phyloP scores from a whole-genome alignment of 106 monocot genomes.

The Dendrobium officinale region DNA sequence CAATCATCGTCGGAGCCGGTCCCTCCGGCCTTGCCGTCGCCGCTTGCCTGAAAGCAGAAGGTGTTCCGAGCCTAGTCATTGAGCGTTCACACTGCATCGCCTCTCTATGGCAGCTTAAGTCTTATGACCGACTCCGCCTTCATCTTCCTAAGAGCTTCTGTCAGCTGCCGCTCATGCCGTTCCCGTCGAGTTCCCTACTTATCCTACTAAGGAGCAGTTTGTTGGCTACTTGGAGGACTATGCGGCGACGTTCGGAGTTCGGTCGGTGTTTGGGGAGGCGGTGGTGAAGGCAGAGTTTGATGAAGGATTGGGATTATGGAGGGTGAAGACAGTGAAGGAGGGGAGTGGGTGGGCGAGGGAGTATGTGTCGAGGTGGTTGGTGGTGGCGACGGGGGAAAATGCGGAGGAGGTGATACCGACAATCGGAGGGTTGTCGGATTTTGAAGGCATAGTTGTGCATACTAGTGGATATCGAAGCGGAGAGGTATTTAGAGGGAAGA shows the following conservation, averaged over 20 bases:
- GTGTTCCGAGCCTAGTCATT: slow-evolving; percentile 36
- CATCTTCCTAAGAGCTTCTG: slow-evolving; percentile 68
- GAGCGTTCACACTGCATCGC: slow-evolving; percentile 55
- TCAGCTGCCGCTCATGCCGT: slow-evolving; percentile 61
- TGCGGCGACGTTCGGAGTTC: slow-evolving; percentile 28
- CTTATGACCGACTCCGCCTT: slow-evolving; percentile 61
- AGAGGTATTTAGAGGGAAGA: slow-evolving; percentile 34
- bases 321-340: slow-evolving; percentile 18
- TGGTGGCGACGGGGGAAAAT: slow-evolving; percentile 75
- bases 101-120: slow-evolving; percentile 51
- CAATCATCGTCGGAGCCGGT: slow-evolving; percentile 59
- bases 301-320: slow-evolving; percentile 20
- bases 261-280: slow-evolving; percentile 22
- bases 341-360: slow-evolving; percentile 9
- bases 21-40: slow-evolving; percentile 57
- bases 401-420: slow-evolving; percentile 45
- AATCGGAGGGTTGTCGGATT: slow-evolving; percentile 31
- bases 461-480: slow-evolving; percentile 52
- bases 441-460: slow-evolving; percentile 38
- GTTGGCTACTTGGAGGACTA: slow-evolving; percentile 41
- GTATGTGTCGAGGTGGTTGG: slow-evolving; percentile 38
- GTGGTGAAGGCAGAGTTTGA: slow-evolving; percentile 51
- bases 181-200: slow-evolving; percentile 40
- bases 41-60: slow-evolving; percentile 36
- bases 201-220: slow-evolving; percentile 65